Evolutionary conservation across 2,329 filamentous ascomycete species (phyloP).

Genomic region (Talaromyces piceae): DNA sequence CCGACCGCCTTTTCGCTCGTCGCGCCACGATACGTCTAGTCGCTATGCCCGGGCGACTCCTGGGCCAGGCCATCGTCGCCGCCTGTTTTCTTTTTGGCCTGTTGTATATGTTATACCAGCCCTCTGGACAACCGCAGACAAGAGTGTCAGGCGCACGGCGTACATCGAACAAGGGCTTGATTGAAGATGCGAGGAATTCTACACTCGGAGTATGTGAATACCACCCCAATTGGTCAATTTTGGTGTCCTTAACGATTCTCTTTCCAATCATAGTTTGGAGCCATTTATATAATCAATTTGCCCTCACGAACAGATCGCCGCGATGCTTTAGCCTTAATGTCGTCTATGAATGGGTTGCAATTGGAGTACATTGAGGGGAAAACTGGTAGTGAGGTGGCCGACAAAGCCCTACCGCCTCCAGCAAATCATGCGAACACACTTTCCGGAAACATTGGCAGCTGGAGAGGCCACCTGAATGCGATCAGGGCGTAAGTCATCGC

Average conservation of each 20-base stretch:
- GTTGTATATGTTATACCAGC: slow-evolving; percentile 9
- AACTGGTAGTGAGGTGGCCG: slow-evolving; percentile 30
- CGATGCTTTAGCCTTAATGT: slow-evolving; percentile 41
- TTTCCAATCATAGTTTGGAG: slow-evolving; percentile 32
- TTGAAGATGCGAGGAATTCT: slow-evolving; percentile 7
- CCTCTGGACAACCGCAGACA: slow-evolving; percentile 5
- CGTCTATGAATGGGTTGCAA: slow-evolving; percentile 36
- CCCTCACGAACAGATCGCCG: slow-evolving; percentile 44
- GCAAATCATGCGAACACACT: slow-evolving; percentile 11
- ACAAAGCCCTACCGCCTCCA: slow-evolving; percentile 38
- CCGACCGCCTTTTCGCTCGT: not conserved
- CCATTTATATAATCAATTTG: slow-evolving; percentile 42
- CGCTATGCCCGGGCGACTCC: slow-evolving; percentile 9
- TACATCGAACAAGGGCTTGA: not conserved
- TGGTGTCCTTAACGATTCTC: not conserved
- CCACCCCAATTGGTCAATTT: not conserved
- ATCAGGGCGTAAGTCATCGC: slow-evolving; percentile 20
- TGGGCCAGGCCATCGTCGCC: slow-evolving; percentile 8
- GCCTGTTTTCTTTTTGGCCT: slow-evolving; percentile 8
- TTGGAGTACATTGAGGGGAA: slow-evolving; percentile 42
- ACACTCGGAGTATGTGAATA: slow-evolving; percentile 7
- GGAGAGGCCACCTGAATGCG: slow-evolving; percentile 36
- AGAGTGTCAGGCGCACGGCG: not conserved
- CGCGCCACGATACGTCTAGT: not conserved
- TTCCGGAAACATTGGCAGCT: slow-evolving; percentile 33